A percentile compares a stretch with the other conserved stretches of the same genome.
phyloP scores from a whole-genome alignment of 1,284 basidiomycete species.

The Austroboletus niveus region DNA sequence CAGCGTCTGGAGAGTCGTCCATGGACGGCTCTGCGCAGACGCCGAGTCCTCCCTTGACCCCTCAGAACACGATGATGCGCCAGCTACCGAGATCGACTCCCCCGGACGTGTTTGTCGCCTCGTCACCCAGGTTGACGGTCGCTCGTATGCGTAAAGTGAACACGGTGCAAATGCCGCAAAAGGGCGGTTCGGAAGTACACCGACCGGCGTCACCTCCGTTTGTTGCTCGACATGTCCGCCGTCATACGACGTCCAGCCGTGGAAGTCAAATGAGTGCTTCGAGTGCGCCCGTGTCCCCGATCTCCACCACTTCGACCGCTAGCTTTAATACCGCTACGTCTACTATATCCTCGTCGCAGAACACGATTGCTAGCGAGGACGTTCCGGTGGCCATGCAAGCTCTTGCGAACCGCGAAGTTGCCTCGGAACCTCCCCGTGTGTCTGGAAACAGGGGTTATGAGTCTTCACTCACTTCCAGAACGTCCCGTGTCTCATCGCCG shows the following conservation, averaged over 20 bases:
- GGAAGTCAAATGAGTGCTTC: conserved; percentile 29
- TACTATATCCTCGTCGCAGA: conserved; percentile 18
- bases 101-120: conserved; percentile 17
- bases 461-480: conserved; percentile 17
- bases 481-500: conserved; percentile 26
- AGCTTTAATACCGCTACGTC: conserved; percentile 27
- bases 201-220: conserved; percentile 33
- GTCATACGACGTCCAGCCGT: conserved; percentile 33
- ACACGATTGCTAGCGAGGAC: conserved; percentile 17
- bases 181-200: conserved; percentile 14
- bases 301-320: conserved; percentile 27
- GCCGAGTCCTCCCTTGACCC: conserved; percentile 20
- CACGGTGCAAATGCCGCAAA: conserved; percentile 24
- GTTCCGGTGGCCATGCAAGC: conserved; percentile 12
- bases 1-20: conserved; percentile 26
- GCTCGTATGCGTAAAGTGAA: conserved; percentile 26
- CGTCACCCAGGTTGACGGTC: conserved; percentile 5
- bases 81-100: conserved; percentile 10
- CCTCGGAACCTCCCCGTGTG: conserved; percentile 22
- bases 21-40: conserved; percentile 21
- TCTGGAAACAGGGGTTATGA: conserved; percentile 15
- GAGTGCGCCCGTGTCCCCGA: conserved; percentile 34
- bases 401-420: conserved; percentile 18
- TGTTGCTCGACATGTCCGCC: conserved; percentile 32
- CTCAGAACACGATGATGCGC: conserved; percentile 15